phyloP scores from a whole-genome alignment of 1,284 basidiomycete genomes.

The Tilletia indica region DNA sequence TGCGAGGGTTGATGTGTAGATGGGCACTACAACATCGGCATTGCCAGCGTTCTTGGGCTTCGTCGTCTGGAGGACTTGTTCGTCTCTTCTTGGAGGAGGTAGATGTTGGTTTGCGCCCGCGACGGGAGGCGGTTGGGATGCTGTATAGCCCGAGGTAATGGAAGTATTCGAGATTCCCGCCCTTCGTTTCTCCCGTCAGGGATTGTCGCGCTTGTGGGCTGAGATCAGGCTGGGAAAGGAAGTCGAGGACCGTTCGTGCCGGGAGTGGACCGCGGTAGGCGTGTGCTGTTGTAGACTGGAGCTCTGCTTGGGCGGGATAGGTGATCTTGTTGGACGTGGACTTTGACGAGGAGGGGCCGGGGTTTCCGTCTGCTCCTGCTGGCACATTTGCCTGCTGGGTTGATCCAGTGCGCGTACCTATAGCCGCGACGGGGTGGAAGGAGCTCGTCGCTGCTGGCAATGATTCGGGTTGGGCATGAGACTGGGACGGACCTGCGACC shows the following conservation, averaged over 20 bases:
- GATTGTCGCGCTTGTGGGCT: background rate
- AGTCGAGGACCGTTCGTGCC: background rate
- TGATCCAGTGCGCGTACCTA: no score
- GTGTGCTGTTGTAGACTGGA: background rate
- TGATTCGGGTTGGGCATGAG: no score
- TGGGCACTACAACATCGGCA: background rate
- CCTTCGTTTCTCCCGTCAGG: background rate
- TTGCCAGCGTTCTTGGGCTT: constrained; percentile 11
- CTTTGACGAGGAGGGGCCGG: no score
- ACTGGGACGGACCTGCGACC: no score
- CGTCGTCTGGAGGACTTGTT: background rate
- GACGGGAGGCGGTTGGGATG: background rate
- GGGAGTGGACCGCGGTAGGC: constrained; percentile 1
- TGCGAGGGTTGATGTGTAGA: background rate
- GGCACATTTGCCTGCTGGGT: no score
- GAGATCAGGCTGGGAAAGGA: background rate
- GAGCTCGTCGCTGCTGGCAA: no score
- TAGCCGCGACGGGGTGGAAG: no score
- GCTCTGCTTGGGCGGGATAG: background rate
- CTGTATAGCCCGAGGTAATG: background rate
- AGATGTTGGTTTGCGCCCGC: background rate
- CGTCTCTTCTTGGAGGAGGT: background rate
- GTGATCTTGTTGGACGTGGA: no score
- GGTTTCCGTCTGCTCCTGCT: no score
- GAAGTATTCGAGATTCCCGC: background rate